Conservation (phyloP, 2,329 filamentous ascomycete genomes). For the Alternaria ventricosa region DNA sequence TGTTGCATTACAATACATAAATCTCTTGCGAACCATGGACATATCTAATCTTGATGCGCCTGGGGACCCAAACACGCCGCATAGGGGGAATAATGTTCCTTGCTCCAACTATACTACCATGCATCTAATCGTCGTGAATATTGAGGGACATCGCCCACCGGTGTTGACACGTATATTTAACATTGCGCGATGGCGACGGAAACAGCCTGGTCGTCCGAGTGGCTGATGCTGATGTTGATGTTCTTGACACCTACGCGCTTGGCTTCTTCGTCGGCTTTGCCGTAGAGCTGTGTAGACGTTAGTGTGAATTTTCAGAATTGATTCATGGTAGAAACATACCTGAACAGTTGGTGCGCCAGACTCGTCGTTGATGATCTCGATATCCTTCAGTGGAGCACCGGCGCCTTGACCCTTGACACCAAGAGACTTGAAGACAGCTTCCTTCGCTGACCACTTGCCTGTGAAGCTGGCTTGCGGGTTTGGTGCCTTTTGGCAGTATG, state of each 20-base stretch:
- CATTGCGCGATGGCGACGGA: constrained; percentile 89
- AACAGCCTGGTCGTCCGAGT: constrained; percentile 92
- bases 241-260: constrained; percentile 85
- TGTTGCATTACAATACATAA: constrained; percentile 13
- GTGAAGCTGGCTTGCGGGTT: constrained; percentile 90
- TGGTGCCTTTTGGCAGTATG: constrained; percentile 82
- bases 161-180: constrained; percentile 48
- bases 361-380: constrained; percentile 85
- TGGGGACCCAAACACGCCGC: neutral
- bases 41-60: constrained; percentile 1
- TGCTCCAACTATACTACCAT: constrained; percentile 1
- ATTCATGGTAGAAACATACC: constrained; percentile 63
- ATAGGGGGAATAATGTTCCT: neutral
- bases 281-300: constrained; percentile 71
- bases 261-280: constrained; percentile 82
- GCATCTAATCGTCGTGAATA: neutral
- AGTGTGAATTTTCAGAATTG: constrained; percentile 8
- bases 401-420: constrained; percentile 86
- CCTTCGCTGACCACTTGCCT: constrained; percentile 95
- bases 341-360: constrained; percentile 83
- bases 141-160: neutral
- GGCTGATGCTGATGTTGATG: constrained; percentile 92
- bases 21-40: constrained; percentile 2
- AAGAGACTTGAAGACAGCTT: constrained; percentile 97
- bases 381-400: constrained; percentile 89